Percentiles rank a stretch among this genome's conserved stretches.
These are phyloP conservation scores for Saururus chinensis DNA, from an alignment of 164 flowering plant genomes.

Conservation along the genomic window DNA sequence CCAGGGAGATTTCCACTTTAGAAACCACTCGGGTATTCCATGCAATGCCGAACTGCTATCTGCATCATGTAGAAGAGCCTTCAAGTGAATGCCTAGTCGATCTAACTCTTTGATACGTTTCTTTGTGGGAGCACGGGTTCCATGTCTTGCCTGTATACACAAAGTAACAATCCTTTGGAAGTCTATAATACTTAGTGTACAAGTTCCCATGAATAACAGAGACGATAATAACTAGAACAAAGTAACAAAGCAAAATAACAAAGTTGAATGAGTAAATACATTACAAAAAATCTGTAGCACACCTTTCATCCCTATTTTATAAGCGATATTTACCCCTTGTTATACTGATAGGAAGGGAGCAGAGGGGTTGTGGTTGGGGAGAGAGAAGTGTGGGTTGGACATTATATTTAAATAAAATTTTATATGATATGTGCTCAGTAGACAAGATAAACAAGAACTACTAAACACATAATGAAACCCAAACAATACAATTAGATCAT, in stretches of 20 bases:
- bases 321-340: too few species aligned
- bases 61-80: constrained; percentile 44
- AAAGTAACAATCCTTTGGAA: neutral
- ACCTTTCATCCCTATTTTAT: too few species aligned
- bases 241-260: neutral
- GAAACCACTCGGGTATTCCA: constrained; percentile 64
- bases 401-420: too few species aligned
- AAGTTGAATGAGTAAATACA: too few species aligned
- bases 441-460: too few species aligned
- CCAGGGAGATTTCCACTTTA: constrained; percentile 91
- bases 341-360: too few species aligned
- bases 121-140: constrained; percentile 92
- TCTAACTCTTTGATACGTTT: constrained; percentile 67
- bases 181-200: neutral
- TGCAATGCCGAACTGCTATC: constrained; percentile 17
- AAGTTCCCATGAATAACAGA: neutral
- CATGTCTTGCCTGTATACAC: constrained; percentile 74
- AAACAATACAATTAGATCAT: too few species aligned
- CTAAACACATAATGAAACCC: too few species aligned
- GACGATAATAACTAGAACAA: neutral
- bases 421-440: too few species aligned
- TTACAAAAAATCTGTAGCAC: too few species aligned
- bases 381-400: too few species aligned
- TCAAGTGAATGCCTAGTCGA: constrained; percentile 35
- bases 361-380: too few species aligned